A percentile compares a stretch with the other conserved stretches of the same genome.
Evolutionary conservation across 2,329 filamentous ascomycete species (phyloP).

Genomic region (Dothideomycetes sp.): DNA sequence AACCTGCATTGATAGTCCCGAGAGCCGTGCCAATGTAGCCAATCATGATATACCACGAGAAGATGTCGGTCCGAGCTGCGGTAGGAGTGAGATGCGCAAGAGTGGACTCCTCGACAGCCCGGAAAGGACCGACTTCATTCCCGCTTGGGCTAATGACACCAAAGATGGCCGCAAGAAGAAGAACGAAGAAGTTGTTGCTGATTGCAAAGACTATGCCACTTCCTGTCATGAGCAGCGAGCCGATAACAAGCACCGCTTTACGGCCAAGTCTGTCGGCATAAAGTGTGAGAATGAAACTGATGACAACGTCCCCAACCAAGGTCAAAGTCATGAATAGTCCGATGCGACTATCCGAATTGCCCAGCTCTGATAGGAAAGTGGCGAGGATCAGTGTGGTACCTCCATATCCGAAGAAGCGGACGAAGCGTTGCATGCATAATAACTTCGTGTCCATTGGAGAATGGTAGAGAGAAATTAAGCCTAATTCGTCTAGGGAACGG

Average conservation of each 20-base stretch:
- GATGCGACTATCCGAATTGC: conserved; percentile 16
- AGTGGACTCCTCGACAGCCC: conserved; percentile 21
- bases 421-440: conserved; percentile 12
- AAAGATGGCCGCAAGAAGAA: conserved; percentile 19
- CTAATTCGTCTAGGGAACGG: conserved; percentile 1
- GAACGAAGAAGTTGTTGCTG: conserved; percentile 17
- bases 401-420: conserved; percentile 54
- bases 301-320: conserved; percentile 19
- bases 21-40: conserved; percentile 17
- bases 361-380: conserved; percentile 17
- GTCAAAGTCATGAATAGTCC: conserved; percentile 24
- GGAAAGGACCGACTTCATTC: conserved; percentile 24
- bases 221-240: conserved; percentile 16
- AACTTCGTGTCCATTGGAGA: conserved; percentile 6
- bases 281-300: conserved; percentile 18
- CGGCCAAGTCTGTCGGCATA: conserved; percentile 19
- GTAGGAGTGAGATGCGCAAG: conserved; percentile 18
- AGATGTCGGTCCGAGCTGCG: conserved; percentile 15
- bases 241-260: conserved; percentile 15
- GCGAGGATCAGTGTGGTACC: conserved; percentile 23
- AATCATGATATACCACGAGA: conserved; percentile 19
- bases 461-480: conserved; percentile 1
- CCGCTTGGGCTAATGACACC: conserved; percentile 22
- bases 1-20: conserved; percentile 23
- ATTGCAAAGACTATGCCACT: conserved; percentile 18